Evolutionary conservation across 2,329 filamentous ascomycete genomes (phyloP).

Genomic region (Podosphaera aphanis): DNA sequence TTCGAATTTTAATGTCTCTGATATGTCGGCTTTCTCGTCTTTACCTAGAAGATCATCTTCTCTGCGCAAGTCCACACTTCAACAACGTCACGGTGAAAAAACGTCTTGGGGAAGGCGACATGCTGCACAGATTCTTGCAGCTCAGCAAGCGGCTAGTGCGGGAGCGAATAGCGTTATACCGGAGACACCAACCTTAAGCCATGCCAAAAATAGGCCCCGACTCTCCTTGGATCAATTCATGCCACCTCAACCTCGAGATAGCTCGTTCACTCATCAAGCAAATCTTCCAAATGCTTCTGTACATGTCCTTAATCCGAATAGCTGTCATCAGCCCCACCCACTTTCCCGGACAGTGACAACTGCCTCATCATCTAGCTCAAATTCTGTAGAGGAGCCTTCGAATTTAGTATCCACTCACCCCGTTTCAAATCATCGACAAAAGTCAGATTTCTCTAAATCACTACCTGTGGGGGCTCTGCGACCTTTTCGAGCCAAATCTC

Average conservation of each 20-base stretch:
- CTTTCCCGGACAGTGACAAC: conserved; percentile 58
- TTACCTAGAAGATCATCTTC: conserved; percentile 51
- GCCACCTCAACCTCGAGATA: conserved; percentile 38
- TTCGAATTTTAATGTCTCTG: conserved; percentile 12
- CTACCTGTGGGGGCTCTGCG: conserved; percentile 42
- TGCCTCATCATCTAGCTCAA: conserved; percentile 66
- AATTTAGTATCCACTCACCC: conserved; percentile 35
- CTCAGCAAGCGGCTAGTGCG: conserved; percentile 10
- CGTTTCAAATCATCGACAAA: conserved; percentile 26
- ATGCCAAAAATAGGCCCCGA: conserved; percentile 40
- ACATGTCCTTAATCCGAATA: conserved; percentile 22
- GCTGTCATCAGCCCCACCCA: conserved; percentile 43
- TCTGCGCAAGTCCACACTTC: conserved; percentile 64
- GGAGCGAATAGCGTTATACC: conserved; percentile 2
- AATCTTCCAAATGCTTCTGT: conserved; percentile 28
- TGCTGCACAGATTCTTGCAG: conserved; percentile 23
- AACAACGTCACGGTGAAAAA: conserved; percentile 55
- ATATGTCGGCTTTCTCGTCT: conserved; percentile 18
- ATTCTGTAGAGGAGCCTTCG: conserved; percentile 47
- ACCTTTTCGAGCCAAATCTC: conserved; percentile 18
- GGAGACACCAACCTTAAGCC: conserved; percentile 32
- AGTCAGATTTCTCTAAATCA: conserved; percentile 47
- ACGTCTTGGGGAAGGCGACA: conserved; percentile 36
- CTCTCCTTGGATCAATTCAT: conserved; percentile 61
- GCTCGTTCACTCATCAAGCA: conserved; percentile 34